These are phyloP conservation scores for Phytophthora citrophthora DNA, from an alignment of 352 stramenopile species.

Conservation along the genomic window DNA sequence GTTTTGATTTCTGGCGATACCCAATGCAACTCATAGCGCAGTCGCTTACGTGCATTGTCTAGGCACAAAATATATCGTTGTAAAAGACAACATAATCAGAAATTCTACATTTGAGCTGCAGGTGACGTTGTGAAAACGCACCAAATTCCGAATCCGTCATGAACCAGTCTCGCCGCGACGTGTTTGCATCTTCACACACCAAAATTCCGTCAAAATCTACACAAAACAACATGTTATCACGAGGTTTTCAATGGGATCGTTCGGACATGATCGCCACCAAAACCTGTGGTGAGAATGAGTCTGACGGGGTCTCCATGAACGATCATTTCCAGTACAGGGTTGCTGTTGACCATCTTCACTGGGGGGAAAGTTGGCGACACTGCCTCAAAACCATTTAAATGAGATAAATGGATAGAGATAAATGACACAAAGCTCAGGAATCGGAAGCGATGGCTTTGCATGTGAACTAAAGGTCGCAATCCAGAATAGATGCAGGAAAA, in stretches of 20 bases:
- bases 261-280: background rate
- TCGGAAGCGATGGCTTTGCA: constrained; percentile 1
- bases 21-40: constrained; percentile 55
- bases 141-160: constrained; percentile 35
- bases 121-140: background rate
- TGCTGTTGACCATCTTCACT: constrained; percentile 36
- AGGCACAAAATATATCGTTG: background rate
- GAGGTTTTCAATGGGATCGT: background rate
- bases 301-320: constrained; percentile 6
- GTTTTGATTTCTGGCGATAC: constrained; percentile 29
- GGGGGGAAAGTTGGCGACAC: background rate
- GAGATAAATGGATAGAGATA: background rate
- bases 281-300: constrained; percentile 35
- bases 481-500: constrained; percentile 5
- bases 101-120: background rate
- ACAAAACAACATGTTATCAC: background rate
- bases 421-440: background rate
- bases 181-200: constrained; percentile 27
- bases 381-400: background rate
- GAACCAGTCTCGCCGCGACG: constrained; percentile 29
- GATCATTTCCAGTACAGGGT: constrained; percentile 26
- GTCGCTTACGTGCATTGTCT: constrained; percentile 66
- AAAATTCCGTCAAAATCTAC: constrained; percentile 35
- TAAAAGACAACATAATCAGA: background rate
- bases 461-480: constrained; percentile 17